phyloP scores from a whole-genome alignment of 345 rosid genomes.

The Toxicodendron radicans region DNA sequence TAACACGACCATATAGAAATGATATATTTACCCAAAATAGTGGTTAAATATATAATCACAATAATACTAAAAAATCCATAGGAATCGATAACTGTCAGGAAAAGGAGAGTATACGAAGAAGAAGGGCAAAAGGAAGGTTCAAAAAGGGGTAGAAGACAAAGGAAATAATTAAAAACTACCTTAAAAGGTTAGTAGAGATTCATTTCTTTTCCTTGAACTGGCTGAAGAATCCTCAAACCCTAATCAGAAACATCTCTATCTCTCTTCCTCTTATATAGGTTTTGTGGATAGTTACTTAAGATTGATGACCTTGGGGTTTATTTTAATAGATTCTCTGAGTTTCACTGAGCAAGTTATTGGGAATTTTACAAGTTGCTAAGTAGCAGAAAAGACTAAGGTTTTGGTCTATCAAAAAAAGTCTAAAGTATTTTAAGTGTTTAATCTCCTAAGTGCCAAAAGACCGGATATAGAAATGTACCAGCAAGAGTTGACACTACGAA shows the following conservation, averaged over 20 bases:
- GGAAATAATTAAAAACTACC: neutral
- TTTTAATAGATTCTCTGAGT: conserved; percentile 26
- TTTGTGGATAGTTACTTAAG: conserved; percentile 10
- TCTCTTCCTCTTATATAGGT: neutral
- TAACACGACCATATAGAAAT: neutral
- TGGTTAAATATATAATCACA: no score
- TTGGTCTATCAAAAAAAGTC: conserved; percentile 11
- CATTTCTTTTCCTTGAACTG: neutral
- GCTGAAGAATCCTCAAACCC: conserved; percentile 6
- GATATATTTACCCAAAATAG: neutral
- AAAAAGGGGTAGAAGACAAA: neutral
- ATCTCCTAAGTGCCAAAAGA: conserved; percentile 26
- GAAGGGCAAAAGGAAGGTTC: neutral
- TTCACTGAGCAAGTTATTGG: conserved; percentile 23
- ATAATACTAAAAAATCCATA: neutral
- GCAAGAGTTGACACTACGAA: conserved; percentile 25
- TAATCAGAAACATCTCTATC: neutral
- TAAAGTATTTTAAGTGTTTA: neutral
- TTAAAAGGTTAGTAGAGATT: neutral
- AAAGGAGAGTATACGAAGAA: neutral
- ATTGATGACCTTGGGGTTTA: conserved; percentile 11
- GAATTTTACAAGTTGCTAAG: conserved; percentile 23
- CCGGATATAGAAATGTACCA: neutral
- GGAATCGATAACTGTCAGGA: no score
- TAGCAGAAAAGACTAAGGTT: conserved; percentile 17